Evolutionary conservation across 2,329 filamentous ascomycete species (phyloP).

Genomic region (Coleophoma eucalyptorum): DNA sequence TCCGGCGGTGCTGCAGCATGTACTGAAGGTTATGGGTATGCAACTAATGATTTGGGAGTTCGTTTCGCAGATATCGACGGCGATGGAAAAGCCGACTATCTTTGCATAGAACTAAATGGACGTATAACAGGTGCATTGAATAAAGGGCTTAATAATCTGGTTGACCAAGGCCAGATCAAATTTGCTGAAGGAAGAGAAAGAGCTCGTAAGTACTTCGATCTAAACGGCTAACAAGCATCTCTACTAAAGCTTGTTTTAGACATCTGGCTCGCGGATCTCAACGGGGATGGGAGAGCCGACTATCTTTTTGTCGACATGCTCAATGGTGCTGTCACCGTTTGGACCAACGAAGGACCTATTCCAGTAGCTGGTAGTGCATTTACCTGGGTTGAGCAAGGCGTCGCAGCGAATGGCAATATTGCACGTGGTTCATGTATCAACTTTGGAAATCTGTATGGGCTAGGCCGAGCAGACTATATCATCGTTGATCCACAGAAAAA

Average conservation of each 20-base stretch:
- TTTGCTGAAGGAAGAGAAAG: too few relatives aligned
- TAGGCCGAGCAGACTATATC: not conserved
- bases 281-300: not conserved
- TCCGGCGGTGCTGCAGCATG: too few relatives aligned
- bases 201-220: too few relatives aligned
- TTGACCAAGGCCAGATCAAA: not conserved
- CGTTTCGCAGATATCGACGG: not conserved
- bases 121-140: not conserved
- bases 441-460: not conserved
- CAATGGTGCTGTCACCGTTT: not conserved
- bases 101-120: not conserved
- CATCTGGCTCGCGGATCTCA: not conserved
- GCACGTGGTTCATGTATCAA: not conserved
- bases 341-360: not conserved
- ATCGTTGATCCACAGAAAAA: not conserved
- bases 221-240: not conserved
- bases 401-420: not conserved
- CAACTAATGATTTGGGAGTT: not conserved
- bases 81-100: not conserved
- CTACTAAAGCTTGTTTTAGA: not conserved
- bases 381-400: not conserved
- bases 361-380: not conserved
- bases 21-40: not conserved
- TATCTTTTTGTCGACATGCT: not conserved
- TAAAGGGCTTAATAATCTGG: not conserved